Conservation (phyloP, 495 filamentous ascomycete species). For the Tuber microsphaerosporum region DNA sequence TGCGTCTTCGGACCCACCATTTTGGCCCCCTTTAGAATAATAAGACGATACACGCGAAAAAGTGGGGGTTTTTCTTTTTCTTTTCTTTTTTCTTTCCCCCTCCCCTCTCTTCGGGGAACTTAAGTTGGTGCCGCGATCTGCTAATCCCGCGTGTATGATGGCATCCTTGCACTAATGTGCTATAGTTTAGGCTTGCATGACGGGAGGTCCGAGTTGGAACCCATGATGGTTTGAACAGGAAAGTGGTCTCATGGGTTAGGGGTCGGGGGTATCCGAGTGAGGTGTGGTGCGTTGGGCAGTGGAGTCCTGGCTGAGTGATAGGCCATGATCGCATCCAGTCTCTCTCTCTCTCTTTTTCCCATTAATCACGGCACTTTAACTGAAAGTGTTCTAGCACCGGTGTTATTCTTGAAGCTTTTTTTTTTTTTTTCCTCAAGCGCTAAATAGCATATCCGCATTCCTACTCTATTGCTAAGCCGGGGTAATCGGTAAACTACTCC, state of each 20-base stretch:
- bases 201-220: neutral
- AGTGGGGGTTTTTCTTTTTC: too few species aligned
- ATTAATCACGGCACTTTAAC: neutral
- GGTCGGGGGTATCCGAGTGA: neutral
- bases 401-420: neutral
- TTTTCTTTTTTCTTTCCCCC: neutral
- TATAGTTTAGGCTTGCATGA: neutral
- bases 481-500: neutral
- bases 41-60: neutral
- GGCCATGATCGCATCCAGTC: neutral
- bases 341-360: neutral
- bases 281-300: neutral
- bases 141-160: neutral
- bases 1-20: neutral
- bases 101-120: neutral
- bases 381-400: neutral
- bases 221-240: neutral
- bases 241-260: neutral
- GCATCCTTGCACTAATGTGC: neutral
- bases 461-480: neutral
- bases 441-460: neutral
- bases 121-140: neutral
- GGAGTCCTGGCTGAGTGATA: neutral
- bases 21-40: neutral
- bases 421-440: neutral